A percentile compares a stretch with the other conserved stretches of the same genome.
phyloP scores from a whole-genome alignment of 768 basidiomycete genomes.

The Xerocomellus intermedius region DNA sequence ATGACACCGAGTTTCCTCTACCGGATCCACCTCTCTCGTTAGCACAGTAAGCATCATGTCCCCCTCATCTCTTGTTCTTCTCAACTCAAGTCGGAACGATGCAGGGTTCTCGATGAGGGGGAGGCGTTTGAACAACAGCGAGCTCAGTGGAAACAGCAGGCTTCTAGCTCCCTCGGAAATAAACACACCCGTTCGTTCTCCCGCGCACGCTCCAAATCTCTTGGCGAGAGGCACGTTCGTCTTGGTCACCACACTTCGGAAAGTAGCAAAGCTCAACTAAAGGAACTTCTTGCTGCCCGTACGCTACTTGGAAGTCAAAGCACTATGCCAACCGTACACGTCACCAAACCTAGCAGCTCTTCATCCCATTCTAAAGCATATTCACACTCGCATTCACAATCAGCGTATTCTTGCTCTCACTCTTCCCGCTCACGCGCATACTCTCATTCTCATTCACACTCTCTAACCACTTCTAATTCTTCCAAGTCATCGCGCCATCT shows the following conservation, averaged over 20 bases:
- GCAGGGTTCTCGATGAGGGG: constrained; percentile 68
- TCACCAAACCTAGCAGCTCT: constrained; percentile 16
- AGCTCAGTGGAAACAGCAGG: constrained; percentile 63
- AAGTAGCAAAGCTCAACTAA: constrained; percentile 20
- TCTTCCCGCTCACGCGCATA: constrained; percentile 26
- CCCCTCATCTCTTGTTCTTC: not conserved
- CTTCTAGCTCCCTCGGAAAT: constrained; percentile 62
- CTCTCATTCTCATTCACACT: constrained; percentile 40
- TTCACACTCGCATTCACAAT: constrained; percentile 30
- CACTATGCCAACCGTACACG: constrained; percentile 41
- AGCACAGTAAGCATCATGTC: constrained; percentile 33
- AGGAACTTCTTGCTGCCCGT: constrained; percentile 61
- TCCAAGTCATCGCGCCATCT: constrained; percentile 30
- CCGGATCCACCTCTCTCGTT: constrained; percentile 63
- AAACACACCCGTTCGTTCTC: constrained; percentile 60
- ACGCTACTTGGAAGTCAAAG: constrained; percentile 67
- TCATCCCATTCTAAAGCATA: constrained; percentile 29
- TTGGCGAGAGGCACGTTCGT: constrained; percentile 21
- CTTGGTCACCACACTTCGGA: constrained; percentile 18
- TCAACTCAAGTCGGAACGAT: not conserved
- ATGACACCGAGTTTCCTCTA: constrained; percentile 52
- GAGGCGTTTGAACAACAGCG: constrained; percentile 61
- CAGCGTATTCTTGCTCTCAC: constrained; percentile 19
- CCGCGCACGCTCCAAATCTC: constrained; percentile 46
- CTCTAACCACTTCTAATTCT: constrained; percentile 34